Percentiles rank a stretch among this genome's conserved stretches.
Conservation (phyloP, 768 basidiomycete genomes). For the Hirschioporus abietinus region DNA sequence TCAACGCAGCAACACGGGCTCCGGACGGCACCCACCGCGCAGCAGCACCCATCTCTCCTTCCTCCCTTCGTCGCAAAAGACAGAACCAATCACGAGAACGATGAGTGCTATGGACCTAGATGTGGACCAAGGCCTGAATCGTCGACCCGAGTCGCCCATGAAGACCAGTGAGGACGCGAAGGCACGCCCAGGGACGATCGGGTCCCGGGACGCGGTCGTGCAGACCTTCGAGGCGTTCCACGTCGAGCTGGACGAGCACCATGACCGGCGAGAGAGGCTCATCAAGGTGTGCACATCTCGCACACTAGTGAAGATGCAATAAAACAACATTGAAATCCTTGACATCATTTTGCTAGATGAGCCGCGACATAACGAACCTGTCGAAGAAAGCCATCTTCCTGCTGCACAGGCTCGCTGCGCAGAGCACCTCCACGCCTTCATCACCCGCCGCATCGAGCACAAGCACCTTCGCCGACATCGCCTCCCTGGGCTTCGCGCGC, state of each 20-base stretch:
- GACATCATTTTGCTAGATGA: constrained; percentile 39
- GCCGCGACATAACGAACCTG: constrained; percentile 83
- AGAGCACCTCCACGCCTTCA: constrained; percentile 22
- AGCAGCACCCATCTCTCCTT: background rate
- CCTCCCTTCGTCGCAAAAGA: background rate
- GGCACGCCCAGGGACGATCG: background rate
- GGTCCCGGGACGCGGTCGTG: background rate
- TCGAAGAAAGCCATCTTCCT: constrained; percentile 95
- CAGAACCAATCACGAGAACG: background rate
- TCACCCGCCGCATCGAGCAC: constrained; percentile 23
- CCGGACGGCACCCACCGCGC: background rate
- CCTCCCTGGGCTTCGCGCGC: constrained; percentile 48
- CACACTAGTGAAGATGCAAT: background rate
- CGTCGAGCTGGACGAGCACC: constrained; percentile 70
- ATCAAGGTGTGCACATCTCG: constrained; percentile 60
- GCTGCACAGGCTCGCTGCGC: constrained; percentile 67
- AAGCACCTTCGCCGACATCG: constrained; percentile 31
- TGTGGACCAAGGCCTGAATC: background rate
- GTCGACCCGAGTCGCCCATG: background rate
- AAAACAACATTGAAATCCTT: background rate
- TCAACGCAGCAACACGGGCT: background rate
- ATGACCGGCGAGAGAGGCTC: constrained; percentile 85
- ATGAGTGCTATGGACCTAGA: background rate
- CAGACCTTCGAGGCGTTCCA: constrained; percentile 56
- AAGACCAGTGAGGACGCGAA: background rate